Evolutionary conservation across 805 yeast species (phyloP).

Genomic region (Kodamaea restingae): DNA sequence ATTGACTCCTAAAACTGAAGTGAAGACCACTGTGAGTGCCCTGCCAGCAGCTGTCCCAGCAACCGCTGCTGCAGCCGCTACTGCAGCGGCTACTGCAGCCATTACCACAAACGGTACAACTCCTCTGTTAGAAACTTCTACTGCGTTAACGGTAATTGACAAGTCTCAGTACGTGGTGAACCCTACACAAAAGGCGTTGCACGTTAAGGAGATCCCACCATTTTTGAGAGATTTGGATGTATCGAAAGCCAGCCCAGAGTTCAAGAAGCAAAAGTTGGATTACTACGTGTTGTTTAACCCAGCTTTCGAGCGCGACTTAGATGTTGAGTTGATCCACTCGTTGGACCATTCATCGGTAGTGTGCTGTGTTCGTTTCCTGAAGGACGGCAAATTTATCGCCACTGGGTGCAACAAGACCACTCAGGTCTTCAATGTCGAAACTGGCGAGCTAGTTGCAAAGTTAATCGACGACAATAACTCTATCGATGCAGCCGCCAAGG

Average conservation of each 20-base stretch:
- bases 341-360: constrained; percentile 92
- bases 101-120: constrained; percentile 14
- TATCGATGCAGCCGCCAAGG: constrained; percentile 34
- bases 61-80: constrained; percentile 6
- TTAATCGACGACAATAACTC: constrained; percentile 68
- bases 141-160: constrained; percentile 36
- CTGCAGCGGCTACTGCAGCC: constrained; percentile 19
- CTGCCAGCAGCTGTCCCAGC: constrained; percentile 15
- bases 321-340: constrained; percentile 84
- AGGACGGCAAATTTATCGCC: constrained; percentile 88
- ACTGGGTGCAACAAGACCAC: constrained; percentile 97
- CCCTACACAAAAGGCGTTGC: constrained; percentile 46
- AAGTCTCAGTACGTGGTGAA: constrained; percentile 40
- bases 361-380: constrained; percentile 91
- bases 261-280: constrained; percentile 78
- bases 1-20: constrained; percentile 13
- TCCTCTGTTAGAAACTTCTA: constrained; percentile 23
- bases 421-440: constrained; percentile 86
- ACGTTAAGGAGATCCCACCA: constrained; percentile 76
- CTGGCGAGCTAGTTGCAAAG: constrained; percentile 85
- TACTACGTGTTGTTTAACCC: constrained; percentile 91
- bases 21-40: constrained; percentile 14
- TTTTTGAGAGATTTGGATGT: constrained; percentile 78
- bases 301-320: constrained; percentile 60
- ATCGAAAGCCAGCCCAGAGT: constrained; percentile 65